Evolutionary conservation across 441 rosid species (phyloP).

Genomic region (Pelargonium australe): DNA sequence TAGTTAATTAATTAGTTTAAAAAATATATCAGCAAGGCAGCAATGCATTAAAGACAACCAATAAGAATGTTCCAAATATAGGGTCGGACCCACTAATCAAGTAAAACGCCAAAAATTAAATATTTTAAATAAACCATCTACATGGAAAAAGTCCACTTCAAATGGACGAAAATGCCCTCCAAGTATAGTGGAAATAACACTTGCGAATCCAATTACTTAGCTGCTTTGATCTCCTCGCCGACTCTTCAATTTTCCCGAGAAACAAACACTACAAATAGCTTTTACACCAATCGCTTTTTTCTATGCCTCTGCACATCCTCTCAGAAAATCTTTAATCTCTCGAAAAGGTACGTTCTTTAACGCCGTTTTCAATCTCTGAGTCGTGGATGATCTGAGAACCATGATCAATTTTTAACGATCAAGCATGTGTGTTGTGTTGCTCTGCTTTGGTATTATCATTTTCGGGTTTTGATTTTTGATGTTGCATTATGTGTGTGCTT

Average conservation of each 20-base stretch:
- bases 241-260: slow-evolving; percentile 7
- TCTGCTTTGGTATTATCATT: neutral
- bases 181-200: neutral
- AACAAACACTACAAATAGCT: neutral
- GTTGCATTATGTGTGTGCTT: neutral
- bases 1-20: no score
- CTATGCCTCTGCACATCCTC: neutral
- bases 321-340: neutral
- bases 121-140: no score
- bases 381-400: neutral
- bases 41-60: no score
- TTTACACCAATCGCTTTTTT: neutral
- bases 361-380: neutral
- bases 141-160: no score
- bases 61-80: no score
- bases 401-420: neutral
- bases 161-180: neutral
- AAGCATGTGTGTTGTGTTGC: neutral
- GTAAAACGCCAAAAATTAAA: no score
- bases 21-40: no score
- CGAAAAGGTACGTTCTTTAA: slow-evolving; percentile 1
- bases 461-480: neutral
- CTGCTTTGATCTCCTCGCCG: neutral
- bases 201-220: neutral
- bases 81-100: no score